Base-by-base conservation (phyloP, 2,329 filamentous ascomycete species). In the Colletotrichum acutatum region DNA sequence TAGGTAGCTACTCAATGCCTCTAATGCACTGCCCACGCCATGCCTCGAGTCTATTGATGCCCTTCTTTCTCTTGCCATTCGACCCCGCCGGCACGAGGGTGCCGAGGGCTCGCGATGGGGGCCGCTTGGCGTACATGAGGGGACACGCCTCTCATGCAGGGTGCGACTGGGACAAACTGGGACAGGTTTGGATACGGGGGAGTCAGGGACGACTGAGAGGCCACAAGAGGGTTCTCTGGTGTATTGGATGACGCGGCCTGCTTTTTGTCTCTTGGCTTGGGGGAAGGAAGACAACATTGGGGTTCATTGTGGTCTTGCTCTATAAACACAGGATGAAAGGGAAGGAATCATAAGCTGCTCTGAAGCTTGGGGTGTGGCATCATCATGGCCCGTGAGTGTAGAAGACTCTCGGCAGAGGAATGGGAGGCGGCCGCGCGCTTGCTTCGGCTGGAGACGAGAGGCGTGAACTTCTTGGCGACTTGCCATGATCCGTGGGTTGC, bases 351-450 rank as follows among this genome's bases (percentile, higher is more conserved):
- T 54, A 11, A 24, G 22, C 14, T 2, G 2, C 0, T 28, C 5
- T 14, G 53, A 49, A 49, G 16, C 42, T 56, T 28, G 53, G 22
- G 53, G 11, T 6, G 5, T 56, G 53, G 53, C 16, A 26, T 28
- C 16, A 26, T 28, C n/a, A 26, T 14, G 53, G 53, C 12, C 22
- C 22, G 49, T 26, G 61, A 24, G 28, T 11, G 61, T n/a, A 57
- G 30, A 12, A 52, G 61, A n/a, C 19, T 49, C 16, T 22, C 19
- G 42, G 19, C 42, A 49, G 19, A 49, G 0, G 8, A n/a, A 22
- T n/a, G 19, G 19, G 58, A 72, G 53, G 65, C 66, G 63, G 69
- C 66, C 71, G 66, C 71, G 71, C 71, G 71, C 71, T 66, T 73
- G 66, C 5, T 30, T 49, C 34, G 57, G 66, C 19, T 49, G 8